A percentile compares a stretch with the other conserved stretches of the same genome.
Conservation (phyloP, 306 rosid genomes). For the Clitoria ternatea region DNA sequence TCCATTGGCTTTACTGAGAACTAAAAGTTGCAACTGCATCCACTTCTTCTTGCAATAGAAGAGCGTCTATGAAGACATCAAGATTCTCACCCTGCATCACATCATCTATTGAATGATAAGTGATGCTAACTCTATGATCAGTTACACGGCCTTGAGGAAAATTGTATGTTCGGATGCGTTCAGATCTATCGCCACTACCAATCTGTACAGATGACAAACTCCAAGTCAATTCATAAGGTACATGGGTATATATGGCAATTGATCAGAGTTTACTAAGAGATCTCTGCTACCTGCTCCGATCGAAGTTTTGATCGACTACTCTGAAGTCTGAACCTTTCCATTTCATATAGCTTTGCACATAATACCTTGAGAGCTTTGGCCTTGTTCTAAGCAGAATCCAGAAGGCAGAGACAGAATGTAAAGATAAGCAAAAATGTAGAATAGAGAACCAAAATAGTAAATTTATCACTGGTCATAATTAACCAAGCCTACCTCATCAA, state of each 20-base stretch:
- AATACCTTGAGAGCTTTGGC: slow-evolving; percentile 84
- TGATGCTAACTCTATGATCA: slow-evolving; percentile 84
- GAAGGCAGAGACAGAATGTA: background rate
- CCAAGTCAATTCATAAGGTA: slow-evolving; percentile 14
- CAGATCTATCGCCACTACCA: slow-evolving; percentile 94
- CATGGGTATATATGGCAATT: background rate
- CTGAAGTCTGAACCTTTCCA: slow-evolving; percentile 71
- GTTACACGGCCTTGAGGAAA: slow-evolving; percentile 93
- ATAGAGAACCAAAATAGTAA: slow-evolving; percentile 14
- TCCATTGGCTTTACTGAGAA: slow-evolving; percentile 29
- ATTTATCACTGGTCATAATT: background rate
- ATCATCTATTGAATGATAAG: slow-evolving; percentile 72
- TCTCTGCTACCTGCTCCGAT: slow-evolving; percentile 62
- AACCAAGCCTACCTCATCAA: background rate
- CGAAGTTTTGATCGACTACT: slow-evolving; percentile 68
- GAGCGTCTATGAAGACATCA: slow-evolving; percentile 77
- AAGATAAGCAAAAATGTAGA: background rate
- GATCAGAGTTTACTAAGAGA: background rate
- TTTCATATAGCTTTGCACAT: slow-evolving; percentile 86
- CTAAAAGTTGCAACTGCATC: slow-evolving; percentile 68
- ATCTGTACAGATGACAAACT: slow-evolving; percentile 43
- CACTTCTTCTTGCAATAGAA: slow-evolving; percentile 83
- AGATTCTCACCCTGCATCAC: slow-evolving; percentile 80
- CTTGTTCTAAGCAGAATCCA: slow-evolving; percentile 59
- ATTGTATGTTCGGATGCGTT: slow-evolving; percentile 88